A percentile compares a stretch with the other conserved stretches of the same genome.
Conservation (phyloP, 495 filamentous ascomycete species). For the Endocarpon pusillum region DNA sequence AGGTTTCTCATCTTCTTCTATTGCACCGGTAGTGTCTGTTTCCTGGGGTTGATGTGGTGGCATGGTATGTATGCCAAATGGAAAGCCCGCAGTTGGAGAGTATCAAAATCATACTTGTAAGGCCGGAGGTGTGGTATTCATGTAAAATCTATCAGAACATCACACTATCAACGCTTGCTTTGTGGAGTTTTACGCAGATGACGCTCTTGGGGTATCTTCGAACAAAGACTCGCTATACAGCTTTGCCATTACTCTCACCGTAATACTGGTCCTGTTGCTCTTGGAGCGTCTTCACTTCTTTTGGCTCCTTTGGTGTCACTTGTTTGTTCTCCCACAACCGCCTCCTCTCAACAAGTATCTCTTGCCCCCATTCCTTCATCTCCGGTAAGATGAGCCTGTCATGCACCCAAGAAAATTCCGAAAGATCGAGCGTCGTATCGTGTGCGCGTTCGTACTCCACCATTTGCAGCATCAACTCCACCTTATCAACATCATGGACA, state of each 20-base stretch:
- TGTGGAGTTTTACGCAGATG: too few relatives aligned
- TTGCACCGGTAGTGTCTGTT: too few relatives aligned
- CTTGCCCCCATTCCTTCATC: slow-evolving; percentile 60
- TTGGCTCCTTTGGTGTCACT: neutral
- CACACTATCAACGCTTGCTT: too few relatives aligned
- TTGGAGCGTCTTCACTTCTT: neutral
- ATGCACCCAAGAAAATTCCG: slow-evolving; percentile 69
- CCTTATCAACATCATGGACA: slow-evolving; percentile 94
- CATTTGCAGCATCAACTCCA: slow-evolving; percentile 89
- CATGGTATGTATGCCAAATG: too few relatives aligned
- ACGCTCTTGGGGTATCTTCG: too few relatives aligned
- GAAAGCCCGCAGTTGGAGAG: too few relatives aligned
- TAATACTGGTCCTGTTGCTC: slow-evolving; percentile 1
- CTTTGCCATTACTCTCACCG: neutral
- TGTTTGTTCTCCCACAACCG: slow-evolving; percentile 43
- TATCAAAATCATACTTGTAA: too few relatives aligned
- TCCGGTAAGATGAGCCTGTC: slow-evolving; percentile 55
- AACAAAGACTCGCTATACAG: too few relatives aligned
- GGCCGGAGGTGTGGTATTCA: too few relatives aligned
- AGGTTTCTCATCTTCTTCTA: too few relatives aligned
- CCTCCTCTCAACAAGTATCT: slow-evolving; percentile 59
- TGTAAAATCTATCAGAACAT: too few relatives aligned
- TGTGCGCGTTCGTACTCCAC: slow-evolving; percentile 79
- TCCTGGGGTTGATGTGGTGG: too few relatives aligned
- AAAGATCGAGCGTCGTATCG: slow-evolving; percentile 47